Percentiles rank a stretch among this genome's conserved stretches.
phyloP scores from a whole-genome alignment of 306 rosid genomes.

The Medicago truncatula region MtrunA17r5.0-ANR NC_053045.1:32984001-32984500 shows the following conservation, averaged over 20 bases:
- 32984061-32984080: constrained; percentile 86
- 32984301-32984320: constrained; percentile 90
- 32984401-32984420: constrained; percentile 90
- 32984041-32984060: constrained; percentile 91
- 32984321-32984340: constrained; percentile 73
- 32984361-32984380: constrained; percentile 79
- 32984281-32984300: constrained; percentile 95
- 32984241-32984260: constrained; percentile 90
- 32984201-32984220: constrained; percentile 78
- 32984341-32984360: constrained; percentile 88
- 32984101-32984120: background rate
- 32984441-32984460: constrained; percentile 67
- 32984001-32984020: constrained; percentile 74
- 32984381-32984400: constrained; percentile 70
- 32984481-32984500: constrained; percentile 73
- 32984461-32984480: constrained; percentile 78
- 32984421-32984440: constrained; percentile 89
- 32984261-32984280: constrained; percentile 75
- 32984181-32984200: background rate
- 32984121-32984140: background rate
- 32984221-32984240: constrained; percentile 90
- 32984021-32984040: constrained; percentile 84
- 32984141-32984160: background rate
- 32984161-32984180: background rate
- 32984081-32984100: constrained; percentile 17